These are phyloP conservation scores for Naematelia encephala DNA, from an alignment of 768 basidiomycete species.

Conservation along the genomic window DNA sequence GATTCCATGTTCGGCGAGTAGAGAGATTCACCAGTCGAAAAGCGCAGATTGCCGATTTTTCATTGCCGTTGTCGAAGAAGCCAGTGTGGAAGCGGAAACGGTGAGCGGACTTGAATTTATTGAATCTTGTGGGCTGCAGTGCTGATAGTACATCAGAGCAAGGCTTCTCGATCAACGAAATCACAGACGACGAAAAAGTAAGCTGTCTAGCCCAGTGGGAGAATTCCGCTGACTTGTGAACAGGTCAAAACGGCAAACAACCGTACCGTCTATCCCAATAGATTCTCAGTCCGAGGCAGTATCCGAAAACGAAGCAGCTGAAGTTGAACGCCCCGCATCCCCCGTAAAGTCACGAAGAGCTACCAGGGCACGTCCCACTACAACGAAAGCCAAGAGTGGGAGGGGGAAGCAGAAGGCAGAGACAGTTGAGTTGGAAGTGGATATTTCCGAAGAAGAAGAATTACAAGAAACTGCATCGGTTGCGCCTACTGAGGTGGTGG, in stretches of 20 bases:
- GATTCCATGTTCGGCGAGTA: slow-evolving; percentile 1
- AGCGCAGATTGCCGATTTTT: slow-evolving; percentile 60
- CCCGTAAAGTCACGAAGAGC: neutral
- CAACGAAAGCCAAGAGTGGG: neutral
- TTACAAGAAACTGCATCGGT: neutral
- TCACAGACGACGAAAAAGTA: slow-evolving; percentile 18
- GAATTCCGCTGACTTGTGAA: neutral
- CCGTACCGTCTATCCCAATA: neutral
- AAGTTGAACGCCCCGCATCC: neutral
- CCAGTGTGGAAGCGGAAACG: neutral
- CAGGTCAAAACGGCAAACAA: neutral
- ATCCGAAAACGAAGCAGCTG: neutral
- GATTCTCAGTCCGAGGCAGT: neutral
- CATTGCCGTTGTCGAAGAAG: slow-evolving; percentile 12
- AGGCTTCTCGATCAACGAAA: slow-evolving; percentile 3
- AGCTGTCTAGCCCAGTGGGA: neutral
- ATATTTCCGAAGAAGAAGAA: slow-evolving; percentile 7
- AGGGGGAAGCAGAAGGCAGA: neutral
- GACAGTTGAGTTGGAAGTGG: slow-evolving; percentile 11
- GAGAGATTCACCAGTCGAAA: slow-evolving; percentile 70
- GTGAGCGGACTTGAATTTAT: neutral
- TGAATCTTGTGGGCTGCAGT: neutral
- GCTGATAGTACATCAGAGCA: neutral
- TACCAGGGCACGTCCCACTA: neutral
- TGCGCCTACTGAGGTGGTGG: slow-evolving; percentile 2